These are phyloP conservation scores for Aspergillus haitiensis DNA, from an alignment of 495 filamentous ascomycete species.

Conservation along the genomic window DNA sequence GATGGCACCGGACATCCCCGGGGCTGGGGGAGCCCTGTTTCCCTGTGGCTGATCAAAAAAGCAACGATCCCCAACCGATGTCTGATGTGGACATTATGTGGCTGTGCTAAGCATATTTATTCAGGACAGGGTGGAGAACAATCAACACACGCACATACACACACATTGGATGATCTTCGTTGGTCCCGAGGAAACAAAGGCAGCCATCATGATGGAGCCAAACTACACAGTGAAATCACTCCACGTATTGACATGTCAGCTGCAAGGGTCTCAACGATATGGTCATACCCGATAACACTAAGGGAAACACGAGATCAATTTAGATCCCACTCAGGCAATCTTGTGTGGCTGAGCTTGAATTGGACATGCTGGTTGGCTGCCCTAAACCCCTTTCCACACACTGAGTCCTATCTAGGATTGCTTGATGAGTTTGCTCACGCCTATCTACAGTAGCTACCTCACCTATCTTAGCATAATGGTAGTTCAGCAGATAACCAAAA, in stretches of 20 bases:
- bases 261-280: constrained; percentile 19
- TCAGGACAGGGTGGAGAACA: not conserved
- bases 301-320: constrained; percentile 21
- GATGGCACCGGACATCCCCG: not conserved
- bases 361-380: not conserved
- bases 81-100: not conserved
- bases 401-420: too few relatives aligned
- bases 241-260: constrained; percentile 20
- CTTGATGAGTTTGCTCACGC: too few relatives aligned
- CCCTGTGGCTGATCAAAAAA: constrained; percentile 1
- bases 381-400: not conserved
- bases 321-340: constrained; percentile 2
- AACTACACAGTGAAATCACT: not conserved
- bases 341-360: not conserved
- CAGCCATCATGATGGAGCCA: not conserved
- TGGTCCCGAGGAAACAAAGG: not conserved
- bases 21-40: not conserved
- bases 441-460: too few relatives aligned
- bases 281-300: constrained; percentile 13
- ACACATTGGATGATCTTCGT: constrained; percentile 6
- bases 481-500: too few relatives aligned
- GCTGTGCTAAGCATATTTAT: not conserved
- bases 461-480: too few relatives aligned
- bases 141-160: not conserved
- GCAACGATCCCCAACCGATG: not conserved